Evolutionary conservation across 2,329 filamentous ascomycete species (phyloP).

Genomic region (Pseudocercospora vitis): DNA sequence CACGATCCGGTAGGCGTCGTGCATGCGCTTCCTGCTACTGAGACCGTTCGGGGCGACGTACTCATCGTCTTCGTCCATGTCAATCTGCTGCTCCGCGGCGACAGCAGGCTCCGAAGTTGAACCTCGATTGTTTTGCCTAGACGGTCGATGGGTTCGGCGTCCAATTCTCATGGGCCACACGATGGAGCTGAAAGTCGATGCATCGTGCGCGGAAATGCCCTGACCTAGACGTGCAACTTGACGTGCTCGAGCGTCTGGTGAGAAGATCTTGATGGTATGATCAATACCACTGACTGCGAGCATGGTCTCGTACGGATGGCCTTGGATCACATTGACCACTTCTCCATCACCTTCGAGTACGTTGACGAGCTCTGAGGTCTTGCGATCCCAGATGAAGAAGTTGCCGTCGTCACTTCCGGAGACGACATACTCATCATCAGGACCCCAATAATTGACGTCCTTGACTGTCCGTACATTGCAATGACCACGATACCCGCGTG

Average conservation of each 20-base stretch:
- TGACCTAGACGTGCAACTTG: constrained; percentile 57
- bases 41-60: constrained; percentile 50
- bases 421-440: constrained; percentile 68
- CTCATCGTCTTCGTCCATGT: constrained; percentile 35
- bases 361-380: constrained; percentile 61
- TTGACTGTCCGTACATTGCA: constrained; percentile 69
- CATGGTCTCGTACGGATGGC: constrained; percentile 66
- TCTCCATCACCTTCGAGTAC: constrained; percentile 67
- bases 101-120: constrained; percentile 33
- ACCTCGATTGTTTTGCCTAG: neutral
- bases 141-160: constrained; percentile 13
- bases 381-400: constrained; percentile 68
- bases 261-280: constrained; percentile 68
- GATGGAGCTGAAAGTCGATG: constrained; percentile 45
- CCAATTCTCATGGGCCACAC: constrained; percentile 32
- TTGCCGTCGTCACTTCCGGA: constrained; percentile 66
- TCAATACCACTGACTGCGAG: constrained; percentile 64
- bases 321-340: constrained; percentile 69
- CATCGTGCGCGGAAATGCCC: constrained; percentile 55
- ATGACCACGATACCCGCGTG: constrained; percentile 60
- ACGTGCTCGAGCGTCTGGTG: constrained; percentile 59
- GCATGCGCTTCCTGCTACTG: constrained; percentile 58
- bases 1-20: constrained; percentile 61
- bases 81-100: constrained; percentile 13
- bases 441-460: constrained; percentile 67